Evolutionary conservation across 176 grass and related monocot genomes (phyloP).

Genomic region (Triticum monococcum): DNA sequence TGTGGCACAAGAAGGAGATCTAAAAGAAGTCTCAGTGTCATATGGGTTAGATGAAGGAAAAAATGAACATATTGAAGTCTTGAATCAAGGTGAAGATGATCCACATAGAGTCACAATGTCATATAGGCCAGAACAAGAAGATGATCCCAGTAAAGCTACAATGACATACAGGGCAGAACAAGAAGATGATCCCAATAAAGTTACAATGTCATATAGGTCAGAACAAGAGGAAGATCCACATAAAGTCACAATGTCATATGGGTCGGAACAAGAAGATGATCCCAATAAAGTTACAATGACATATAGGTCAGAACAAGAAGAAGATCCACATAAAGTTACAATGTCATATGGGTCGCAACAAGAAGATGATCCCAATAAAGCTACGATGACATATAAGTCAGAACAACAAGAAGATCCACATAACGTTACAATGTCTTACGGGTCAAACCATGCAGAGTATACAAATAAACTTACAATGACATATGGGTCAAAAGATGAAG

Average conservation of each 20-base stretch:
- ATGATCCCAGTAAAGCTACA: background rate
- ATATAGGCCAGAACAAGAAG: background rate
- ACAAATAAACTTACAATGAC: background rate
- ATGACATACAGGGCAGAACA: too few relatives aligned
- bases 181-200: background rate
- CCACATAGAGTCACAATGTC: background rate
- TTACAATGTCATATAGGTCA: background rate
- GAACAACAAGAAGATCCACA: background rate
- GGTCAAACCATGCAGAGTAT: background rate
- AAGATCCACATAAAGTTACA: background rate
- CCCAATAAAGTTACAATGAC: background rate
- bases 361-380: too few relatives aligned
- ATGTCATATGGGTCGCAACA: background rate
- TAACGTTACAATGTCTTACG: background rate
- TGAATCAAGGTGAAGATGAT: background rate
- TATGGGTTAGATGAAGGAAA: background rate
- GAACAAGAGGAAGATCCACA: background rate
- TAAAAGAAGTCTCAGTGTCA: background rate
- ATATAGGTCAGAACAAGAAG: background rate
- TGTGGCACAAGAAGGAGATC: background rate
- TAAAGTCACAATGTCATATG: background rate
- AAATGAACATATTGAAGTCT: background rate
- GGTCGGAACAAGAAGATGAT: background rate
- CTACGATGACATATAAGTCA: too few relatives aligned
- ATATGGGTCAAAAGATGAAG: too few relatives aligned